Conservation (phyloP, 2,329 filamentous ascomycete genomes). For the Fusarium albidum region DNA sequence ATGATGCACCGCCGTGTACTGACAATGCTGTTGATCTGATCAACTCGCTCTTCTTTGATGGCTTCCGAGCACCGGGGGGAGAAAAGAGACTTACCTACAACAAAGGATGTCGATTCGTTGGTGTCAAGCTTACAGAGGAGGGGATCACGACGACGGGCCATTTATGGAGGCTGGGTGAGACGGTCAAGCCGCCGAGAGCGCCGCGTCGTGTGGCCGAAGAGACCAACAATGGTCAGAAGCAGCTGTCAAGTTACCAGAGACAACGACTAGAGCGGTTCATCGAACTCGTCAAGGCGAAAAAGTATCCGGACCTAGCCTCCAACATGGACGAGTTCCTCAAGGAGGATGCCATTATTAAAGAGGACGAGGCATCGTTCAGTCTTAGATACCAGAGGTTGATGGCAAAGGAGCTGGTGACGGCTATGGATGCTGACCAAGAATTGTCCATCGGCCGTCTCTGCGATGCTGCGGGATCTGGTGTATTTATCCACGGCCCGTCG, state of each 20-base stretch:
- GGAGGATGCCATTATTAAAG: constrained; percentile 10
- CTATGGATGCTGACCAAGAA: constrained; percentile 22
- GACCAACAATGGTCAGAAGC: constrained; percentile 11
- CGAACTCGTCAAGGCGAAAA: constrained; percentile 2
- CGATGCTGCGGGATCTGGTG: constrained; percentile 8
- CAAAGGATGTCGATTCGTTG: constrained; percentile 37
- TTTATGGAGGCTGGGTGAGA: constrained; percentile 36
- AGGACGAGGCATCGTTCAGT: constrained; percentile 19
- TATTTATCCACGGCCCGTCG: constrained; percentile 16
- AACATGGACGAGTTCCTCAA: constrained; percentile 16
- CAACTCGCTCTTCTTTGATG: constrained; percentile 27
- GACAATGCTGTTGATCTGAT: constrained; percentile 18
- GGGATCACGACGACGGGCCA: constrained; percentile 37
- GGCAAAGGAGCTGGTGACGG: constrained; percentile 27
- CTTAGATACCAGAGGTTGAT: constrained; percentile 27
- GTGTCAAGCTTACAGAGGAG: constrained; percentile 20
- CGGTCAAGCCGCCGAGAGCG: constrained; percentile 26
- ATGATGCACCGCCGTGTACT: background rate
- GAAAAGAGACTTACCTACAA: constrained; percentile 34
- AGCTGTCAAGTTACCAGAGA: constrained; percentile 23
- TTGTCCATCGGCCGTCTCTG: constrained; percentile 30
- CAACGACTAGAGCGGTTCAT: constrained; percentile 24
- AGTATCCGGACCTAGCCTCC: background rate
- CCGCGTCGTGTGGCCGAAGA: constrained; percentile 9
- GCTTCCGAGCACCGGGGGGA: constrained; percentile 26